Base-by-base conservation (phyloP, 257 asterid genomes). In the Buddleja alternifolia region DNA sequence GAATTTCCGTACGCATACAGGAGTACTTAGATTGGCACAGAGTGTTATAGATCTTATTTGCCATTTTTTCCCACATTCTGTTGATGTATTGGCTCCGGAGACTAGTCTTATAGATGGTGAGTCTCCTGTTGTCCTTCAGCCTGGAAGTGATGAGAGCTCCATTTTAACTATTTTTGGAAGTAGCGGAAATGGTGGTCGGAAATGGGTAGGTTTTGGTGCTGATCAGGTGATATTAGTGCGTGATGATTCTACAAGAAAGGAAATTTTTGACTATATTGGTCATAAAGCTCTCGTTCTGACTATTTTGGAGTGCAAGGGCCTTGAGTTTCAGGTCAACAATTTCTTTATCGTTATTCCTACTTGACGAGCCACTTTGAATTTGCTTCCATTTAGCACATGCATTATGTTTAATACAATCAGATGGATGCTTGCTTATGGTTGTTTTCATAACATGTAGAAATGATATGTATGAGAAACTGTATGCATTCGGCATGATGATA, bases 1-100 rank as follows among this genome's bases (percentile, higher is more conserved):
- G 55, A 88, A 86, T 78, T 88, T 88, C 47, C 86, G 90, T 10
- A 86, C 96, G 5, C 96, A 88, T 75, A 74, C 82, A 7, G 90
- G 88, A 57, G 90, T 88, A 0, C 85, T 88, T 16, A 82, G 75
- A 70, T 78, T 88, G 59, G 85, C 93, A 1, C 90, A 86, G 70
- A 88, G 90, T 73, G 89, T 88, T 1, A 59, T 84, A 16, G 87
- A 86, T 72, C 74, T 88, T 21, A 67, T 88, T 10, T 71, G 67
- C 11, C 74, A 84, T 72, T 88, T 78, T 67, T 88, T 88, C 63
- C 89, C 82, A 1, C 81, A 71, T 3, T 86, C 90, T 2, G 69
- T 88, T 25, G 95, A 88, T 67, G 25, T 47, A 1, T 70, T 86
- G 77, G 58, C 82, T 20, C 93, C 93, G 0, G 95, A 88, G 74